Evolutionary conservation across 2,329 filamentous ascomycete species (phyloP), one percentile per base, ranked within the genome.

Genomic region (Colletotrichum sp.): DNA sequence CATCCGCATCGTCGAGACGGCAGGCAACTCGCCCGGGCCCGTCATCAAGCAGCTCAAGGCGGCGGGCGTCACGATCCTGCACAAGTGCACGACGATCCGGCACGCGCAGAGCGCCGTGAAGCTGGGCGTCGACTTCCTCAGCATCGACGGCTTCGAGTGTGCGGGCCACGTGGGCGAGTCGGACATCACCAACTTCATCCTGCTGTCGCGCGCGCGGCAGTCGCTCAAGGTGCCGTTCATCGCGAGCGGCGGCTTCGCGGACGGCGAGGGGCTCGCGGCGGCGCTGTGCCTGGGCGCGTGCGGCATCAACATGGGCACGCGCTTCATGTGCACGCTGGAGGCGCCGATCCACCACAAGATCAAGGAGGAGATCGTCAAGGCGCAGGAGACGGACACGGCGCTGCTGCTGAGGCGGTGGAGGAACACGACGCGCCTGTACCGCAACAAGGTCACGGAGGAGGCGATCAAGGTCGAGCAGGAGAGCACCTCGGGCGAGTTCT

Each of bases 81-180:
- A 99, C 91, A 99, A 99, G 88, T 99, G 97, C 89, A 99, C 97
- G 10, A 98, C 95, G 7, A 98, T 99, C 86, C 90, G 96, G 71
- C 97, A 99, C 84, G 97, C 97, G 24, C 92, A 95, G 85, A 96
- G 94, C 79, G 97, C 97, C 65, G 91, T 98, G 75, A 98, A 98
- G 86, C 92, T 99, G 52, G 97, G 97, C 78, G 97, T 98, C 6
- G 97, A 99, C 86, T 99, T 99, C 86, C 88, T 99, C 74, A 96
- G 94, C 79, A 99, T 99, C 80, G 97, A 99, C 83, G 97, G 97
- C 59, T 99, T 99, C 83, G 97, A 99, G 86, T 99, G 97, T 87
- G 97, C 96, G 59, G 97, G 90, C 79, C 95, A 97, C 88, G 95
- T 97, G 71, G 95, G 95, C 83, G 95, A 97, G 88, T 93, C 91